Evolutionary conservation across 352 stramenopile genomes (phyloP).

Genomic region (Phytophthora syringae): DNA sequence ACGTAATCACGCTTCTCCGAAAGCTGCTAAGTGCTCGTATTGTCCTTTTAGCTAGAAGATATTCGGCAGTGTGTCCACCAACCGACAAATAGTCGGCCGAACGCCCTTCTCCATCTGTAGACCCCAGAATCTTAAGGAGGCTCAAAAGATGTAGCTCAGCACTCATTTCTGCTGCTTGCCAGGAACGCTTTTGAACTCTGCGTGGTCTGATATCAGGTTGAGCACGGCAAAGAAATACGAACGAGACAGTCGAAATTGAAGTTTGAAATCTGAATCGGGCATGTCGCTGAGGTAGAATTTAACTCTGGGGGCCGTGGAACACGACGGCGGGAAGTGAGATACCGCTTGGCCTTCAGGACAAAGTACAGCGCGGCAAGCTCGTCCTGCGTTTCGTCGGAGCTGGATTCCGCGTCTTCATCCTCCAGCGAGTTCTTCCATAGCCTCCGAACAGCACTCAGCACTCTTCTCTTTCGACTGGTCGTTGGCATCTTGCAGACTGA

Average conservation of each 20-base stretch:
- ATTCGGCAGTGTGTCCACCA: not conserved
- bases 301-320: not conserved
- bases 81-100: not conserved
- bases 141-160: not conserved
- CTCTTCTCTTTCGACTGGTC: not conserved
- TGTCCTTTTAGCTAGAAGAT: too few relatives aligned
- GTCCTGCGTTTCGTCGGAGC: not conserved
- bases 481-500: not conserved
- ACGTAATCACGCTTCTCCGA: not conserved
- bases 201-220: not conserved
- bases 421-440: not conserved
- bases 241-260: not conserved
- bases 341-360: not conserved
- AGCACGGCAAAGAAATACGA: not conserved
- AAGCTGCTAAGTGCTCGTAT: too few relatives aligned
- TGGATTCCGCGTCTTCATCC: not conserved
- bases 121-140: not conserved
- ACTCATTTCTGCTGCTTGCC: not conserved
- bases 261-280: not conserved
- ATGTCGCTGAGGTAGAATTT: not conserved
- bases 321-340: not conserved
- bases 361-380: not conserved
- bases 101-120: not conserved
- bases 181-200: not conserved
- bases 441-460: not conserved